Conservation (phyloP, 1,139 yeast genomes). For the Hansenula sp. region DNA sequence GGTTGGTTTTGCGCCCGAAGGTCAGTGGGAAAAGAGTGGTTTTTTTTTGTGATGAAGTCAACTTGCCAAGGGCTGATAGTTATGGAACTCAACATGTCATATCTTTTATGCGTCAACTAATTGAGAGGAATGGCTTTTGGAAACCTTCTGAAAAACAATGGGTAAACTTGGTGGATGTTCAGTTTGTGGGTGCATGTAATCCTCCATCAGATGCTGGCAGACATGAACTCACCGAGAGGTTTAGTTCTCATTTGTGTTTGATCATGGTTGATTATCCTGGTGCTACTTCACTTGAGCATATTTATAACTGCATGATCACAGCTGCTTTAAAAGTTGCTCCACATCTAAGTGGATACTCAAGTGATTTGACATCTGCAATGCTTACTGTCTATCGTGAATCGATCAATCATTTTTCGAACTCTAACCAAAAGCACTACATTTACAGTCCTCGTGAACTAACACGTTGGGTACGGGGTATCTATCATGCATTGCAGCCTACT, state of each 20-base stretch:
- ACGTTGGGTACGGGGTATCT: constrained; percentile 80
- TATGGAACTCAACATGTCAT: constrained; percentile 77
- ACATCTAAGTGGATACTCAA: constrained; percentile 49
- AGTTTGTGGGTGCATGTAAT: constrained; percentile 93
- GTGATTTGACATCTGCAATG: constrained; percentile 58
- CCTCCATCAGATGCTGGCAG: constrained; percentile 85
- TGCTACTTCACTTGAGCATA: constrained; percentile 53
- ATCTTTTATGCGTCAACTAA: constrained; percentile 70
- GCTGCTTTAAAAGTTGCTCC: constrained; percentile 67
- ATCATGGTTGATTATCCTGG: constrained; percentile 83
- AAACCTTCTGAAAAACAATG: constrained; percentile 52
- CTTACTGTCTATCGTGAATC: constrained; percentile 53
- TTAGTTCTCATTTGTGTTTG: constrained; percentile 64
- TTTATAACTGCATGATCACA: constrained; percentile 55
- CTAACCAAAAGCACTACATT: constrained; percentile 51
- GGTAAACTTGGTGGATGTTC: constrained; percentile 64
- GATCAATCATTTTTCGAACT: constrained; percentile 33
- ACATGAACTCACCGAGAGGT: constrained; percentile 50
- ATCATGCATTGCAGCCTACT: constrained; percentile 45
- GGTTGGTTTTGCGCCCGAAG: constrained; percentile 54
- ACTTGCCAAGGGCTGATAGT: constrained; percentile 69
- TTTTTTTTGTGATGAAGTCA: constrained; percentile 89
- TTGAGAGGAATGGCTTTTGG: constrained; percentile 82
- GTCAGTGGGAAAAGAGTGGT: constrained; percentile 70
- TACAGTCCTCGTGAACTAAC: constrained; percentile 92